Percentiles rank a stretch among this genome's conserved stretches.
phyloP scores from a whole-genome alignment of 1,284 basidiomycete genomes.

The Leccinum griseonigrum region DNA sequence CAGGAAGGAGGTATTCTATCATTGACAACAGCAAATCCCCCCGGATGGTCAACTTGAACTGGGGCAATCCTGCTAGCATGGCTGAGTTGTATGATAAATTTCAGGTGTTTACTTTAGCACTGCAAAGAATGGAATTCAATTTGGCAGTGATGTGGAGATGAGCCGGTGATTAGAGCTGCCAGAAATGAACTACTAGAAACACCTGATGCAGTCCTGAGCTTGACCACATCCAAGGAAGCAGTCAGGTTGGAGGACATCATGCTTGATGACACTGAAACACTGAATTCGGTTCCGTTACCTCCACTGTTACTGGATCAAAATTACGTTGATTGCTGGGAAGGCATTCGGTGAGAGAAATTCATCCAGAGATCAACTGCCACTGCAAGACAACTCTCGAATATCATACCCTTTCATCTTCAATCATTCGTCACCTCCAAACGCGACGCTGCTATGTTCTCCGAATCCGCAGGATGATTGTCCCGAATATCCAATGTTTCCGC shows the following conservation, averaged over 20 bases:
- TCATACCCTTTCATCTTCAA: not conserved
- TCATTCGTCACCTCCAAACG: not conserved
- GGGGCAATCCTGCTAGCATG: no score
- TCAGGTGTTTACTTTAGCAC: no score
- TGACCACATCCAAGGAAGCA: not conserved
- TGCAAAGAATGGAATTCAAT: no score
- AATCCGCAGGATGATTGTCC: conserved; percentile 35
- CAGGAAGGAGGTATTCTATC: no score
- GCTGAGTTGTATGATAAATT: no score
- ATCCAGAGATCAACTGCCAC: not conserved
- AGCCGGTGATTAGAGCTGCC: no score
- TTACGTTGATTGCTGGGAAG: no score
- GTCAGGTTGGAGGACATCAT: not conserved
- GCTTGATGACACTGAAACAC: not conserved
- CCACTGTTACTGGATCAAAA: no score
- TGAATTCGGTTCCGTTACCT: not conserved
- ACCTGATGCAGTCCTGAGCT: not conserved
- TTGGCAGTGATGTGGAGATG: no score
- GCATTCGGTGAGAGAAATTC: not conserved
- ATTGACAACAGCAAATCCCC: no score
- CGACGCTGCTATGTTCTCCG: conserved; percentile 9
- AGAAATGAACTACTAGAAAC: no score
- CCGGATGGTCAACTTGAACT: no score
- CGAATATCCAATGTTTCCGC: conserved; percentile 25
- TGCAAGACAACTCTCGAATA: not conserved